Base-by-base conservation (phyloP, 2,329 filamentous ascomycete genomes). In the Aquanectria penicillioides region DNA sequence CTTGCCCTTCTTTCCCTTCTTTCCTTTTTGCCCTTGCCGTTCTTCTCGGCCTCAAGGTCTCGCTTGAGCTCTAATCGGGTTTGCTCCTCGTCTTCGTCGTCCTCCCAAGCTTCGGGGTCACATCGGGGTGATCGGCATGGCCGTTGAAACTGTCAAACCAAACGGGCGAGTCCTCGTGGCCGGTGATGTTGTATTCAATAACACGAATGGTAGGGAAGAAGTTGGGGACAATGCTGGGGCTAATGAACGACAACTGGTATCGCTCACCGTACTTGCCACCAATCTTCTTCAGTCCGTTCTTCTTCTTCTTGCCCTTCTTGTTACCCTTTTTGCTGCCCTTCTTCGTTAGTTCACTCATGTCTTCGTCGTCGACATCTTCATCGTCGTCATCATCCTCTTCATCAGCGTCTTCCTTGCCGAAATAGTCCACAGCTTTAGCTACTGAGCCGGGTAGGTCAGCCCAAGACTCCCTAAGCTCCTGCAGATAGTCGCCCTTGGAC, bases 181-280 rank as follows among this genome's bases (percentile, higher is more conserved):
- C 92, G 0, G 83, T 91, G 52, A 92, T 92, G 73, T 99, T 98
- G 81, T 98, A 99, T 71, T 97, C 92, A 64, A 94, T 82, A n/a
- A 99, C 84, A n/a, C 94, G 87, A 26, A 97, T 77, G 1, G 91
- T 93, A 0, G 94, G 95, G 64, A 94, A 95, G 75, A 93, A 97
- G 71, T 95, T 97, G 6, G 94, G 95, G 8, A 98, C 92, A 31
- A 99, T 81, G 71, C 94, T 98, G 0, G 94, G 92, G 41, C 89
- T 86, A 54, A 98, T 89, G 22, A 95, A 80, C 0, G 91, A 89
- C 6, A 97, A 76, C 50, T 93, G 89, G 74, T 93, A 99, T 49
- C 93, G 86, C 76, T 99, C 93, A 3, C 88, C 93, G 78, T 87
- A 97, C 61, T 86, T 84, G 5, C 94, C 94, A 17, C 91, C 93